Evolutionary conservation across 495 filamentous ascomycete species (phyloP).

Genomic region (Jackrogersella multiformis): DNA sequence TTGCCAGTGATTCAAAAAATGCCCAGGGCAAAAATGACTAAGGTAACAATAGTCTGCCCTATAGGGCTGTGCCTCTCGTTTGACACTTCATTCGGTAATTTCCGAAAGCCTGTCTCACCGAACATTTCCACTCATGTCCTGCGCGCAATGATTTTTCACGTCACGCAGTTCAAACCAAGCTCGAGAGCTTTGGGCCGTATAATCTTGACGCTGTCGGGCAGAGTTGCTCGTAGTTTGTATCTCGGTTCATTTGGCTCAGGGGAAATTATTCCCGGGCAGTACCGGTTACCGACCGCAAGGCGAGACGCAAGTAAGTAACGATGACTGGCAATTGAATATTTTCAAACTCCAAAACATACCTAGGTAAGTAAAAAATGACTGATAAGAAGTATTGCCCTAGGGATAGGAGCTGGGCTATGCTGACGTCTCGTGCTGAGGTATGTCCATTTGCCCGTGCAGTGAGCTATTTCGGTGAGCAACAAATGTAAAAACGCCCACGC

Average conservation of each 20-base stretch:
- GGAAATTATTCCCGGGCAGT: background rate
- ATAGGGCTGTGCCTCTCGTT: slow-evolving; percentile 1
- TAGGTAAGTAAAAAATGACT: too few species aligned
- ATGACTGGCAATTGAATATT: background rate
- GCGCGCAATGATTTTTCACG: background rate
- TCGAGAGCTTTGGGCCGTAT: background rate
- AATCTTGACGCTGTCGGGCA: background rate
- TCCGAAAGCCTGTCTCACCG: background rate
- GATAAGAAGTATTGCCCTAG: too few species aligned
- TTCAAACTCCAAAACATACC: too few species aligned
- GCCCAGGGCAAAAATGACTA: background rate
- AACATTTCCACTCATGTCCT: background rate
- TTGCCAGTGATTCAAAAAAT: background rate
- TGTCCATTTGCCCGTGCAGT: slow-evolving; percentile 1
- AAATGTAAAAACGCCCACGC: slow-evolving; percentile 4
- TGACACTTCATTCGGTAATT: background rate
- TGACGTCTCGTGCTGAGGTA: background rate
- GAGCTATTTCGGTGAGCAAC: slow-evolving; percentile 3
- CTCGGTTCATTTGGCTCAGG: background rate
- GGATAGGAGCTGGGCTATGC: background rate
- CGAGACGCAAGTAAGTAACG: background rate
- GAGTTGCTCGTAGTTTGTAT: background rate
- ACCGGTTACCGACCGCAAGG: background rate
- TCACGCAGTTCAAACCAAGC: background rate
- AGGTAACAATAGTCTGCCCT: slow-evolving; percentile 4